These are phyloP conservation scores for Diplodia scrobiculata DNA, from an alignment of 2,329 filamentous ascomycete genomes.

Conservation along the genomic window DNA sequence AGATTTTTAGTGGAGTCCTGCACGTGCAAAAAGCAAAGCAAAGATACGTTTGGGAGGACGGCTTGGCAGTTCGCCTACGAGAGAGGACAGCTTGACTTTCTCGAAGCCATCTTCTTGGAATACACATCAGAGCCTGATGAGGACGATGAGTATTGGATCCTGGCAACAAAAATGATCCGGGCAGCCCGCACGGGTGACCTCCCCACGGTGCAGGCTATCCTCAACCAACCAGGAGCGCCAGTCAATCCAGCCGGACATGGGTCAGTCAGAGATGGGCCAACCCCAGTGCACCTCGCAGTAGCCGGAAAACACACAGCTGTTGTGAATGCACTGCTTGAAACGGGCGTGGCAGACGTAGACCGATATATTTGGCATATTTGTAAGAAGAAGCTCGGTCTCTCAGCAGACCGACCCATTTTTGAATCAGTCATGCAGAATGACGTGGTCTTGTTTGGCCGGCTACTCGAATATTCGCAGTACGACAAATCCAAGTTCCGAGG, in stretches of 20 bases:
- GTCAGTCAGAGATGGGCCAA: background rate
- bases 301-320: background rate
- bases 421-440: background rate
- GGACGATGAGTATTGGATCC: background rate
- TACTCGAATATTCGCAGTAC: background rate
- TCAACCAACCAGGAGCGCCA: background rate
- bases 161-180: background rate
- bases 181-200: background rate
- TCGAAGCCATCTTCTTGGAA: background rate
- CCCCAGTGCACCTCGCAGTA: background rate
- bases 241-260: background rate
- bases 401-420: background rate
- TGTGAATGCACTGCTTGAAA: background rate
- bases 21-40: background rate
- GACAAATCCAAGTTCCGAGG: no score
- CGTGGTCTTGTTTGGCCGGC: background rate
- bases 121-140: background rate
- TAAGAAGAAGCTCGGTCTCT: background rate
- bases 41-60: rapidly evolving
- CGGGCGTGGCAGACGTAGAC: background rate
- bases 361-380: no score
- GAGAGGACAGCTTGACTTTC: rapidly evolving
- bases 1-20: no score
- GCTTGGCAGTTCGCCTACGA: background rate
- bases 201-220: background rate